Base-by-base conservation (phyloP, 2,329 filamentous ascomycete genomes). In the Parascedosporium putredinis region DNA sequence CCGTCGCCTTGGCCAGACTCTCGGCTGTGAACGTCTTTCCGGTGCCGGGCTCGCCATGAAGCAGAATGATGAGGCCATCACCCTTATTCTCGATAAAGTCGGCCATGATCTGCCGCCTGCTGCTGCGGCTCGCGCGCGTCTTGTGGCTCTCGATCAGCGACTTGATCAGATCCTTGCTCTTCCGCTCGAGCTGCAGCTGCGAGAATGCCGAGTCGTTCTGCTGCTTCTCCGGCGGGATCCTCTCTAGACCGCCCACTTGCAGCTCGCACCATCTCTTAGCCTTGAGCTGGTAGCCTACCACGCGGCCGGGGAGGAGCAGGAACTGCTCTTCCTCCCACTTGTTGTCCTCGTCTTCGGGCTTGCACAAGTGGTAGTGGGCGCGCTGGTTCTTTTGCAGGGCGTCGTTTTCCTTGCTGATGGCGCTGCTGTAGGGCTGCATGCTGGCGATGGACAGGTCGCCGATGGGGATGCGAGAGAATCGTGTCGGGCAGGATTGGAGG, bases 11-110 rank as follows among this genome's bases (percentile, higher is more conserved):
- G 5, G 74, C 73, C 3, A 77, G 67, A 36, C 73, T 73, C 59
- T 79, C 74, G 10, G 73, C 74, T 2, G 75, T 79, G 58, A 74
- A 73, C 0, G 75, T 79, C 62, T 79, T 79, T 51, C 75, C 76
- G 1, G 77, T 72, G n/a, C 74, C 76, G 1, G 74, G 74, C 7
- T 68, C 67, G 14, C 74, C 73, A 53, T 76, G 73, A 1, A 77
- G 67, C 12, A 77, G 62, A 59, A 75, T 73, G 55, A 74, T 73
- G 40, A 69, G 65, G 4, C 71, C 70, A 49, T 73, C 68, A 29
- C 72, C 72, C 58, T 75, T 75, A 58, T 73, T 72, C 59, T 68
- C 67, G 55, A 75, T 63, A 49, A 74, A 71, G 53, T 74, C 71
- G 50, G 27, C 27, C 27, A 31, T 31, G 12, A 31, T 31, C 27